Evolutionary conservation across 768 basidiomycete species (phyloP).

Genomic region (Amanita subjunquillea): DNA sequence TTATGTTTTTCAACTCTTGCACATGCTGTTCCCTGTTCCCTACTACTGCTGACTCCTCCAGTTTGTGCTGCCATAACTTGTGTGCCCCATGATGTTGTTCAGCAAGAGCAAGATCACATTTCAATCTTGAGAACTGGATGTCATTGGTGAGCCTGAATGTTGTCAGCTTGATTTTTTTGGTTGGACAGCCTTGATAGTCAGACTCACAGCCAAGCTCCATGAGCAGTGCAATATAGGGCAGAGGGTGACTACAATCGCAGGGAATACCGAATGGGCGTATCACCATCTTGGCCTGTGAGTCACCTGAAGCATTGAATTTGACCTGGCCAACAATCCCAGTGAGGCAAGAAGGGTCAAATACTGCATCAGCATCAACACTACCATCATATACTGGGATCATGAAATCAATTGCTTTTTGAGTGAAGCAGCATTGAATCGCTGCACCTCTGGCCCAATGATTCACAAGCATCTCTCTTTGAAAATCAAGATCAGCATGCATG

Average conservation of each 20-base stretch:
- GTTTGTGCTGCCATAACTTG: too few relatives aligned
- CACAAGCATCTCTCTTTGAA: conserved; percentile 5
- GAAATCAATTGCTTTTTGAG: too few relatives aligned
- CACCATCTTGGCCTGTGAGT: not conserved
- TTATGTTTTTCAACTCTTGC: not conserved
- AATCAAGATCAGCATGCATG: conserved; percentile 7
- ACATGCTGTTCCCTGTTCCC: not conserved
- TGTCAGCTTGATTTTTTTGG: not conserved
- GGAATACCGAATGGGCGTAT: conserved; percentile 6
- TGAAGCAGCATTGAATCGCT: too few relatives aligned
- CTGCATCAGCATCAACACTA: too few relatives aligned
- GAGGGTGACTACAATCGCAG: not conserved
- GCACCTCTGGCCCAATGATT: too few relatives aligned
- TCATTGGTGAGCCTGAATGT: too few relatives aligned
- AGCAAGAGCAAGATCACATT: not conserved
- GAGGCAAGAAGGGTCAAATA: conserved; percentile 4
- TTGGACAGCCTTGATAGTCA: not conserved
- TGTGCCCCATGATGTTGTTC: too few relatives aligned
- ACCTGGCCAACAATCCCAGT: conserved; percentile 5
- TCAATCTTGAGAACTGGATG: not conserved
- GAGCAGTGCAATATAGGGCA: conserved; percentile 7
- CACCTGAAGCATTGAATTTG: conserved; percentile 1
- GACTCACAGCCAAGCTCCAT: conserved; percentile 6
- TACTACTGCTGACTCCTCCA: too few relatives aligned
- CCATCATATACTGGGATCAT: too few relatives aligned